Percentiles rank a stretch among this genome's conserved stretches.
These are phyloP conservation scores for Onygena corvina DNA, from an alignment of 2,329 filamentous ascomycete genomes.

Conservation along the genomic window DNA sequence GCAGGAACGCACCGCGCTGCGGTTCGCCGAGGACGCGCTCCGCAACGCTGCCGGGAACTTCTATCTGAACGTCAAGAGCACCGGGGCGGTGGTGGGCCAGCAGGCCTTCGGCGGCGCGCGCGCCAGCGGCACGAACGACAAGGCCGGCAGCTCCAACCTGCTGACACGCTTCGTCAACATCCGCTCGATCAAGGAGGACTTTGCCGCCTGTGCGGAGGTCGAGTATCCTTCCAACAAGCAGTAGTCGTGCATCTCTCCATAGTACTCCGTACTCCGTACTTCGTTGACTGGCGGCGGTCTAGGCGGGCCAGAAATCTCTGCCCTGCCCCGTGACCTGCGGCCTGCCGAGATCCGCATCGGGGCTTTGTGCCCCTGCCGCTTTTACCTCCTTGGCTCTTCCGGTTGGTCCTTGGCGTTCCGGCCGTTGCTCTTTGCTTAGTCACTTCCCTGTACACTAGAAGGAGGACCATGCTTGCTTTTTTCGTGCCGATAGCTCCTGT, in stretches of 20 bases:
- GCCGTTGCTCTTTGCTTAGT: neutral
- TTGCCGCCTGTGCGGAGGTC: constrained; percentile 49
- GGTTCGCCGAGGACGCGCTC: constrained; percentile 27
- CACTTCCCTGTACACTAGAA: too few species aligned
- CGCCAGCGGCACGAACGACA: constrained; percentile 60
- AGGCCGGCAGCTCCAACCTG: constrained; percentile 55
- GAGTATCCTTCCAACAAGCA: too few species aligned
- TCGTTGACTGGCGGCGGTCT: neutral
- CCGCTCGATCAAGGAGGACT: constrained; percentile 65
- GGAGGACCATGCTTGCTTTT: too few species aligned
- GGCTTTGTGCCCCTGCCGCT: neutral
- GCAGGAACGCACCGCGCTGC: constrained; percentile 27
- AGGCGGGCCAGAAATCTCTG: neutral
- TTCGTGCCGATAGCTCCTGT: neutral
- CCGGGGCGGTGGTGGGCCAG: constrained; percentile 59
- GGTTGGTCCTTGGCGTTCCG: neutral
- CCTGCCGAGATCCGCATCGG: constrained; percentile 1
- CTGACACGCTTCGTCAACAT: constrained; percentile 55
- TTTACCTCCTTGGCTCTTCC: neutral
- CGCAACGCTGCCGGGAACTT: constrained; percentile 32
- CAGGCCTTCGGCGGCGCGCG: constrained; percentile 59
- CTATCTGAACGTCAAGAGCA: constrained; percentile 42
- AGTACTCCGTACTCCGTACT: too few species aligned
- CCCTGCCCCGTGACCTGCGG: constrained; percentile 4
- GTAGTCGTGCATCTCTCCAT: too few species aligned